Evolutionary conservation across 345 rosid species (phyloP).

Genomic region (Rhodamnia rubescens): DNA sequence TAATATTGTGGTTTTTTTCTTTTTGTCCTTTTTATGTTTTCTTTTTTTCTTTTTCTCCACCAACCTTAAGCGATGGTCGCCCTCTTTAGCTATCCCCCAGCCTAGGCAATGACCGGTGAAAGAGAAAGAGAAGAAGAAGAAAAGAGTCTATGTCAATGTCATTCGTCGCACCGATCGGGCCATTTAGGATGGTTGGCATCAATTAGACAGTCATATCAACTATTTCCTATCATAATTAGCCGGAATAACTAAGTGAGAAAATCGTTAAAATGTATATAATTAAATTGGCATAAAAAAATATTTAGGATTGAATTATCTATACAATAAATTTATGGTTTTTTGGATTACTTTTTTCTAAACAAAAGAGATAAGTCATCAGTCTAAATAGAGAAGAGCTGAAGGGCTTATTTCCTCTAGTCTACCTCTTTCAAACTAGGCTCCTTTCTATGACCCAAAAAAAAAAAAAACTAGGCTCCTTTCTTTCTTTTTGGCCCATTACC

Average conservation of each 20-base stretch:
- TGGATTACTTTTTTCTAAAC: no score
- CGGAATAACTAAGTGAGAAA: neutral
- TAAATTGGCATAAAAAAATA: neutral
- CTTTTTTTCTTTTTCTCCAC: neutral
- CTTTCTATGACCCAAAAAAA: no score
- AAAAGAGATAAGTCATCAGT: neutral
- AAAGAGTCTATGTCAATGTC: rapidly evolving
- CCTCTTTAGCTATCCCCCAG: no score
- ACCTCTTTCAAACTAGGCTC: neutral
- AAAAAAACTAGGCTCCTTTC: neutral
- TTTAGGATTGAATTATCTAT: no score
- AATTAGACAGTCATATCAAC: neutral
- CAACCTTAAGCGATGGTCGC: neutral
- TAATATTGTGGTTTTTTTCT: neutral
- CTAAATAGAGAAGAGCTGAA: neutral
- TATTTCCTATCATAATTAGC: neutral
- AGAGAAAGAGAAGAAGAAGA: neutral
- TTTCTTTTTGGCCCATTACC: neutral
- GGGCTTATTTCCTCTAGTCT: neutral
- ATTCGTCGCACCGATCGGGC: rapidly evolving
- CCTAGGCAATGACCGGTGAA: neutral
- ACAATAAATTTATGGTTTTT: no score
- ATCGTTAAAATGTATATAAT: neutral
- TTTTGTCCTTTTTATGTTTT: neutral
- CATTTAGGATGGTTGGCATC: neutral